These are phyloP conservation scores for Fusarium euwallaceae DNA, from an alignment of 2,329 filamentous ascomycete species.

Conservation along the genomic window DNA sequence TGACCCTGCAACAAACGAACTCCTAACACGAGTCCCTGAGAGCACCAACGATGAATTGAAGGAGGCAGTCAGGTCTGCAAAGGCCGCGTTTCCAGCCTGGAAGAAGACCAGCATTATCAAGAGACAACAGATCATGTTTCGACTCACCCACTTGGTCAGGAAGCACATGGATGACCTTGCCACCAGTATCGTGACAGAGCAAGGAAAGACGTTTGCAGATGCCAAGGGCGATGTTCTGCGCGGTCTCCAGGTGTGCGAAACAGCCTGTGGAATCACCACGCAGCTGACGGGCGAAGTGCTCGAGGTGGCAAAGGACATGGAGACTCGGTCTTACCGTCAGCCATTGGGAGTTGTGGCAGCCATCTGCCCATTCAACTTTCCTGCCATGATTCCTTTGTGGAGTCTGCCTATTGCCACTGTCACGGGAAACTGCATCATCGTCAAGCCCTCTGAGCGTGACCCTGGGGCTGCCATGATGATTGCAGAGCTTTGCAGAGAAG, in stretches of 20 bases:
- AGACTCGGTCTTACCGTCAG: conserved; percentile 81
- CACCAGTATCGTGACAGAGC: conserved; percentile 81
- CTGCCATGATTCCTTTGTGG: conserved; percentile 88
- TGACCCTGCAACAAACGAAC: conserved; percentile 83
- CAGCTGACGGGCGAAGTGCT: conserved; percentile 81
- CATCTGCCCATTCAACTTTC: conserved; percentile 87
- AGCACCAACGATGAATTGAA: conserved; percentile 77
- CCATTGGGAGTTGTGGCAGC: conserved; percentile 81
- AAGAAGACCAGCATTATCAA: conserved; percentile 74
- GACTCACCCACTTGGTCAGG: conserved; percentile 78
- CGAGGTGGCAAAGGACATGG: conserved; percentile 87
- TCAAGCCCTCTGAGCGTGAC: conserved; percentile 85
- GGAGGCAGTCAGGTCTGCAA: conserved; percentile 76
- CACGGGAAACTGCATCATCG: conserved; percentile 81
- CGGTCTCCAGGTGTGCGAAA: conserved; percentile 82
- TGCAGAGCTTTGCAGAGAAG: conserved; percentile 79
- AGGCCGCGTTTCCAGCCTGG: conserved; percentile 79
- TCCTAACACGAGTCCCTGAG: conserved; percentile 82
- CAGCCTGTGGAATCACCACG: conserved; percentile 79
- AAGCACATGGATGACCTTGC: conserved; percentile 83
- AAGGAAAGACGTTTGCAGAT: conserved; percentile 84
- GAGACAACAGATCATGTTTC: conserved; percentile 83
- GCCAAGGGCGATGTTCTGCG: conserved; percentile 80
- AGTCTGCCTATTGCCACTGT: conserved; percentile 83
- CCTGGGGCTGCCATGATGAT: conserved; percentile 85